Conservation (phyloP, 1,284 basidiomycete genomes). For the Kwoniella shivajii region DNA sequence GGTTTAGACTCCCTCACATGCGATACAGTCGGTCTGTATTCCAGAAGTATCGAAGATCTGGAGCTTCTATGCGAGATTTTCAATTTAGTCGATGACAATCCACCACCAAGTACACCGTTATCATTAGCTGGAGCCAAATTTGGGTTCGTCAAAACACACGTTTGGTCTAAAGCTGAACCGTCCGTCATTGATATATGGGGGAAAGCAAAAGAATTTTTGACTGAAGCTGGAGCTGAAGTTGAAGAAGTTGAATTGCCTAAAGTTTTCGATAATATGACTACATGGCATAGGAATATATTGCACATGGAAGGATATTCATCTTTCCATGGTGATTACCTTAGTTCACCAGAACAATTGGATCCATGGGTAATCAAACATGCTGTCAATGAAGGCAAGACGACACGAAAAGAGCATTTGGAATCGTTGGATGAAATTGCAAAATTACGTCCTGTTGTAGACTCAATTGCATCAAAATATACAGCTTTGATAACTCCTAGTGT, state of each 20-base stretch:
- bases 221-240: constrained; percentile 26
- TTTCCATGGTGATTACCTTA: constrained; percentile 29
- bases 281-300: constrained; percentile 32
- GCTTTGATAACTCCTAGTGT: constrained; percentile 34
- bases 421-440: constrained; percentile 32
- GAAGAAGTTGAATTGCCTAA: constrained; percentile 30
- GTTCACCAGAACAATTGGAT: constrained; percentile 19
- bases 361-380: constrained; percentile 26
- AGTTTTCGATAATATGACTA: constrained; percentile 22
- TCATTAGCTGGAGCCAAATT: constrained; percentile 28
- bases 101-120: constrained; percentile 18
- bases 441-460: constrained; percentile 29
- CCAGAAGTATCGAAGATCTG: constrained; percentile 38
- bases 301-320: constrained; percentile 28
- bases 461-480: constrained; percentile 28
- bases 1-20: constrained; percentile 32
- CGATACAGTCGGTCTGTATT: constrained; percentile 45
- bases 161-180: constrained; percentile 27
- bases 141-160: constrained; percentile 33
- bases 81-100: constrained; percentile 32
- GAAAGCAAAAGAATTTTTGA: constrained; percentile 20
- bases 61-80: constrained; percentile 32
- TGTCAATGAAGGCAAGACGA: constrained; percentile 20
- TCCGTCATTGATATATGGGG: constrained; percentile 20
- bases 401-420: constrained; percentile 22